Conservation (phyloP, 306 rosid genomes). For the Cicer bijugum region DNA sequence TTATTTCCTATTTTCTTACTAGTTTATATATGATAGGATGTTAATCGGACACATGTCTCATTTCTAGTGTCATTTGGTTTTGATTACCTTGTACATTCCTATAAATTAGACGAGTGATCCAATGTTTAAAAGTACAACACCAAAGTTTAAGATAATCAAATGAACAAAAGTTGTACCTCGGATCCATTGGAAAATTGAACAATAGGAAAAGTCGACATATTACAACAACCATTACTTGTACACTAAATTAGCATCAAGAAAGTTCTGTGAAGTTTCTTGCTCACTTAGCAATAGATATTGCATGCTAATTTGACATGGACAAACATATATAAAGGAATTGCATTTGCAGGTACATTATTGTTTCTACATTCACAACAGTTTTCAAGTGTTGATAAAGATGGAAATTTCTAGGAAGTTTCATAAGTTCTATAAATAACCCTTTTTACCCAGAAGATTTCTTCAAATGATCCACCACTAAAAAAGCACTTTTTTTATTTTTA, state of each 20-base stretch:
- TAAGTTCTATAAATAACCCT: slow-evolving; percentile 42
- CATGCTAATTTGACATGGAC: slow-evolving; percentile 4
- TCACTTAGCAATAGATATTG: background rate
- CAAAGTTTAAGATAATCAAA: too few relatives aligned
- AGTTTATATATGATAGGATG: too few relatives aligned
- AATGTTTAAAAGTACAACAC: too few relatives aligned
- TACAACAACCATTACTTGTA: background rate
- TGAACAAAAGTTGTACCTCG: too few relatives aligned
- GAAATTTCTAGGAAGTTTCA: slow-evolving; percentile 56
- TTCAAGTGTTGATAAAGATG: slow-evolving; percentile 28
- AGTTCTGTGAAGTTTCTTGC: slow-evolving; percentile 52
- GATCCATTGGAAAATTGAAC: background rate
- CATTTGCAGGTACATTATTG: slow-evolving; percentile 40
- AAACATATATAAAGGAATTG: background rate
- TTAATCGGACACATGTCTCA: too few relatives aligned
- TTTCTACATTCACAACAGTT: slow-evolving; percentile 15
- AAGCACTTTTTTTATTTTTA: background rate
- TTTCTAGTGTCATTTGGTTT: too few relatives aligned
- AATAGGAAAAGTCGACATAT: background rate
- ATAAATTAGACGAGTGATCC: too few relatives aligned
- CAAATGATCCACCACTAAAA: slow-evolving; percentile 39
- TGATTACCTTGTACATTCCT: too few relatives aligned
- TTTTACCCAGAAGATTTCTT: slow-evolving; percentile 28
- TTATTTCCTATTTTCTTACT: too few relatives aligned
- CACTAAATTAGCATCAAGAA: slow-evolving; percentile 33